Conservation (phyloP, 1,284 basidiomycete species). For the Lentinula novae-zelandiae region DNA sequence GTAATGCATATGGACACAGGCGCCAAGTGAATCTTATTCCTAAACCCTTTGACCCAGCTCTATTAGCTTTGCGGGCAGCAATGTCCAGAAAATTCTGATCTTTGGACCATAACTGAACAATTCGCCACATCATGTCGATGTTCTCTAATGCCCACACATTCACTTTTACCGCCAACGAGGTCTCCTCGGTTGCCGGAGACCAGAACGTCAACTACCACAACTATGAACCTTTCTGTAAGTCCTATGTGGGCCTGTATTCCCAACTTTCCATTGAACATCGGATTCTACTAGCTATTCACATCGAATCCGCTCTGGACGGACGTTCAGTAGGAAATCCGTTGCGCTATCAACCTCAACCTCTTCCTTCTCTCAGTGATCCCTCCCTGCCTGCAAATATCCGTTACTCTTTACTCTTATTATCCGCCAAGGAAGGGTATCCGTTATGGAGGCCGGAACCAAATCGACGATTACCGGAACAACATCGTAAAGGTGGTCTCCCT, state of each 20-base stretch:
- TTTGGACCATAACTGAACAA: not conserved
- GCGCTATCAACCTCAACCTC: conserved; percentile 4
- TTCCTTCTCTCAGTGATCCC: conserved; percentile 7
- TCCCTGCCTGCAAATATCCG: conserved; percentile 4
- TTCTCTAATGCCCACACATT: not conserved
- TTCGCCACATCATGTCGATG: not conserved
- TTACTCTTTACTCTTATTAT: conserved; percentile 6
- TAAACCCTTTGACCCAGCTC: not conserved
- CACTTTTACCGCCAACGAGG: not conserved
- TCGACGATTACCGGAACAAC: conserved; percentile 18
- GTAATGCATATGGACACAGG: not conserved
- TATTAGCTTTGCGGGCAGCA: not conserved
- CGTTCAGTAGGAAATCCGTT: conserved; percentile 2
- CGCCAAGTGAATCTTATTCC: not conserved
- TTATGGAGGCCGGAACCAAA: conserved; percentile 28
- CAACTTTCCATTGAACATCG: not conserved
- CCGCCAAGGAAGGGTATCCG: conserved; percentile 26
- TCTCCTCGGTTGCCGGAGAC: not conserved
- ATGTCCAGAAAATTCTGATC: not conserved
- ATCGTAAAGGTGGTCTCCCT: conserved; percentile 22
- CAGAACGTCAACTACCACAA: conserved; percentile 1
- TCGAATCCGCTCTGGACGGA: conserved; percentile 6
- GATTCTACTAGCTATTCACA: not conserved
- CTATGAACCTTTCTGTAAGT: conserved; percentile 2
- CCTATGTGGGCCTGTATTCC: not conserved